phyloP scores from a whole-genome alignment of 2,329 filamentous ascomycete species.

The Coniochaeta prunicola region DNA sequence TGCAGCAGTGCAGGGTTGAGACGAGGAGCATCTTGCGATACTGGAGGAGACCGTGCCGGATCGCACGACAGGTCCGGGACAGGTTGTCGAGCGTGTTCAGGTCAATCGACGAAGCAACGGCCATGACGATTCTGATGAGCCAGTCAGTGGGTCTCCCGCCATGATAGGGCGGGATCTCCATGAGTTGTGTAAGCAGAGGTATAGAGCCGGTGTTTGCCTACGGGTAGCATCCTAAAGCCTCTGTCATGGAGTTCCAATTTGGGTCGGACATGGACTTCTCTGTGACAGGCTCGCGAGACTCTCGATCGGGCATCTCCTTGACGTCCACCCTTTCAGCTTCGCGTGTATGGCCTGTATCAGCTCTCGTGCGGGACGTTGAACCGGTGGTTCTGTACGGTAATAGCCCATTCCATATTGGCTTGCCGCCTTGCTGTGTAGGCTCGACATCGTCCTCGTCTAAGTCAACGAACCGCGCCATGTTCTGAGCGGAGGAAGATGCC shows the following conservation, averaged over 20 bases:
- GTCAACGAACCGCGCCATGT: constrained; percentile 26
- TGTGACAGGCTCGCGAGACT: constrained; percentile 16
- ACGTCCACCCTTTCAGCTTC: constrained; percentile 1
- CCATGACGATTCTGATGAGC: constrained; percentile 60
- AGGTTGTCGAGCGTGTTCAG: constrained; percentile 81
- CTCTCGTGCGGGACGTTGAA: background rate
- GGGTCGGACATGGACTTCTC: constrained; percentile 20
- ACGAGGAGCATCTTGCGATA: constrained; percentile 67
- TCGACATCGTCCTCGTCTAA: constrained; percentile 22
- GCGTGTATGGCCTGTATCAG: background rate
- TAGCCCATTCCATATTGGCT: constrained; percentile 5
- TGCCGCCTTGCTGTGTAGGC: constrained; percentile 14
- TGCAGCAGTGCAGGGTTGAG: constrained; percentile 72
- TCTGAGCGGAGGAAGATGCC: background rate
- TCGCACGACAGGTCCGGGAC: constrained; percentile 72
- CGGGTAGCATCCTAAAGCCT: constrained; percentile 62
- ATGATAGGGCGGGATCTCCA: background rate
- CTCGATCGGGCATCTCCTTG: constrained; percentile 5
- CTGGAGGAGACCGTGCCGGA: constrained; percentile 70
- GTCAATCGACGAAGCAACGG: constrained; percentile 72
- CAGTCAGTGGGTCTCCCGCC: constrained; percentile 11
- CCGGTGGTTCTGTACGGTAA: background rate
- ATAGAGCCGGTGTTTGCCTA: constrained; percentile 37
- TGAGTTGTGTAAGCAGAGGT: constrained; percentile 3
- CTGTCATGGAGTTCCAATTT: constrained; percentile 46